Evolutionary conservation across 257 asterid species (phyloP).

Genomic region (Paraleonurus japonicus): DNA sequence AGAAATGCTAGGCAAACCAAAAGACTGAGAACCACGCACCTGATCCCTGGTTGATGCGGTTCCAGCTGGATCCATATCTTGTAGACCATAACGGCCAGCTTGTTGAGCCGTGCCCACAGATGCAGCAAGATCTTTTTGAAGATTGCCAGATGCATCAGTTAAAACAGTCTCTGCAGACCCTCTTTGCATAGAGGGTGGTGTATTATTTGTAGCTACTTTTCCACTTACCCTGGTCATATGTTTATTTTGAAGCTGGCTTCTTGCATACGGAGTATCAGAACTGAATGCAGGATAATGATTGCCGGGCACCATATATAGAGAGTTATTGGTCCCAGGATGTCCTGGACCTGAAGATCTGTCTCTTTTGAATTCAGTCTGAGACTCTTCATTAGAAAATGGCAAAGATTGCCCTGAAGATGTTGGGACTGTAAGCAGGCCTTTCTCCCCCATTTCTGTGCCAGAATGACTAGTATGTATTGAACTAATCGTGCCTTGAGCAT

Average conservation of each 20-base stretch:
- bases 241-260: slow-evolving; percentile 52
- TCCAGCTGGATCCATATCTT: slow-evolving; percentile 42
- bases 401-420: slow-evolving; percentile 42
- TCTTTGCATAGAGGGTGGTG: slow-evolving; percentile 41
- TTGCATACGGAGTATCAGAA: slow-evolving; percentile 47
- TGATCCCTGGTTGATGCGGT: slow-evolving; percentile 37
- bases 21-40: slow-evolving; percentile 37
- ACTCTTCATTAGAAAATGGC: slow-evolving; percentile 38
- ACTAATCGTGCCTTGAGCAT: slow-evolving; percentile 37
- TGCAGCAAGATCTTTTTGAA: slow-evolving; percentile 30
- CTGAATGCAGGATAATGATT: slow-evolving; percentile 41
- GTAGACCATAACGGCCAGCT: slow-evolving; percentile 32
- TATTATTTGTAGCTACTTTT: slow-evolving; percentile 33
- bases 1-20: slow-evolving; percentile 33
- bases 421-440: slow-evolving; percentile 36
- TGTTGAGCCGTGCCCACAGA: slow-evolving; percentile 35
- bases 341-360: slow-evolving; percentile 42
- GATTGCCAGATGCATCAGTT: slow-evolving; percentile 41
- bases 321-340: slow-evolving; percentile 35
- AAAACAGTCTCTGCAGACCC: slow-evolving; percentile 40
- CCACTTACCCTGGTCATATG: slow-evolving; percentile 46
- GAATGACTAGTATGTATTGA: slow-evolving; percentile 40
- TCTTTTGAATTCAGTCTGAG: slow-evolving; percentile 38
- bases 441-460: slow-evolving; percentile 48
- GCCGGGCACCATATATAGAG: slow-evolving; percentile 40